Percentiles rank a stretch among this genome's conserved stretches.
phyloP scores from a whole-genome alignment of 805 yeast species.

The Wickerhamomyces canadensis region DNA sequence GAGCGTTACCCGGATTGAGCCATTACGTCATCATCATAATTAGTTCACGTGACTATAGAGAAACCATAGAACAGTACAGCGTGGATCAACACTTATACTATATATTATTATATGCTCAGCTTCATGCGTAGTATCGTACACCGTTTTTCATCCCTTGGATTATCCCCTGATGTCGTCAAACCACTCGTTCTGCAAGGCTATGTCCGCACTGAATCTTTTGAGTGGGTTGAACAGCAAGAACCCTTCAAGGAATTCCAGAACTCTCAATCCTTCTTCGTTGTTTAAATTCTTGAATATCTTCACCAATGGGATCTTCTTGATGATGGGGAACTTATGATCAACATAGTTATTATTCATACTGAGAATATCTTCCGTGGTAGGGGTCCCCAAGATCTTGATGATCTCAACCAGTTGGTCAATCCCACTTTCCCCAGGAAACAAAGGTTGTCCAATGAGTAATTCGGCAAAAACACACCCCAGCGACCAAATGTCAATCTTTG shows the following conservation, averaged over 20 bases:
- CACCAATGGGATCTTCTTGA: slow-evolving; percentile 68
- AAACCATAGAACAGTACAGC: too few species aligned
- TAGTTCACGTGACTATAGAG: too few species aligned
- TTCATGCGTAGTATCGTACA: too few species aligned
- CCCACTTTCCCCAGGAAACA: slow-evolving; percentile 97
- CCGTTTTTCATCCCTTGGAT: neutral
- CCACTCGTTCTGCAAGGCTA: slow-evolving; percentile 46
- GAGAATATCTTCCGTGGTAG: slow-evolving; percentile 83
- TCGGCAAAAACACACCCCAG: slow-evolving; percentile 99
- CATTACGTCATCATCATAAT: too few species aligned
- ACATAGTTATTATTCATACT: slow-evolving; percentile 96
- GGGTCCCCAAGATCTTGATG: slow-evolving; percentile 93
- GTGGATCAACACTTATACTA: too few species aligned
- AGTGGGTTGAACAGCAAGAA: slow-evolving; percentile 66
- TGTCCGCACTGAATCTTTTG: slow-evolving; percentile 54
- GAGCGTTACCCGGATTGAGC: too few species aligned
- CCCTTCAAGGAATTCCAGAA: slow-evolving; percentile 47
- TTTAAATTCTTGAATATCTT: slow-evolving; percentile 56
- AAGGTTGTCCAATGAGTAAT: slow-evolving; percentile 87
- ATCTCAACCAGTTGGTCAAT: slow-evolving; percentile 96
- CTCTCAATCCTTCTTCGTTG: slow-evolving; percentile 35
- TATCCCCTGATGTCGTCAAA: slow-evolving; percentile 45
- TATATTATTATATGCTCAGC: too few species aligned
- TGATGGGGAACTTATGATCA: slow-evolving; percentile 93
- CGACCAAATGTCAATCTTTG: slow-evolving; percentile 96